Percentiles rank a stretch among this genome's conserved stretches.
Conservation (phyloP, 495 filamentous ascomycete genomes). For the Aspergillus hancockii region DNA sequence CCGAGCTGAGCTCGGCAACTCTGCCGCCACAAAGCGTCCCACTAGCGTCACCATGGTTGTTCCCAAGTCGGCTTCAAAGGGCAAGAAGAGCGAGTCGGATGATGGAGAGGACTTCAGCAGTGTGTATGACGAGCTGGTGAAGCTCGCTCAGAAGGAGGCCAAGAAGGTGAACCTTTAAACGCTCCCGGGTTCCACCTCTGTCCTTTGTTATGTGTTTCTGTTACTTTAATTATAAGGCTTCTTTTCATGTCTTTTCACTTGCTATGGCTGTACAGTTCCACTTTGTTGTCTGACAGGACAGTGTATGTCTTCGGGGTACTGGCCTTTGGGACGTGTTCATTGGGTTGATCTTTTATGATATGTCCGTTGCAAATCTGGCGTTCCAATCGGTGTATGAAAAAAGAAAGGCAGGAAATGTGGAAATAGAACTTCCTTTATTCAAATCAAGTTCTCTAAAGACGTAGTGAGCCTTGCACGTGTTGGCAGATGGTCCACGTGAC, state of each 20-base stretch:
- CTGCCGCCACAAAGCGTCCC: constrained; percentile 88
- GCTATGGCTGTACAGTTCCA: constrained; percentile 48
- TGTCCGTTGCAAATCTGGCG: constrained; percentile 48
- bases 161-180: constrained; percentile 48
- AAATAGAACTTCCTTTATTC: constrained; percentile 22
- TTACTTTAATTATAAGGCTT: constrained; percentile 30
- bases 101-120: constrained; percentile 69
- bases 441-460: constrained; percentile 5
- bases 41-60: constrained; percentile 90
- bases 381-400: constrained; percentile 49
- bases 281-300: constrained; percentile 43
- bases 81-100: constrained; percentile 52
- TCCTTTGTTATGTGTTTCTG: constrained; percentile 23
- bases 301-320: constrained; percentile 47
- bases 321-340: constrained; percentile 40
- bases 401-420: constrained; percentile 43
- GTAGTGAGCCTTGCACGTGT: background rate
- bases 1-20: constrained; percentile 86
- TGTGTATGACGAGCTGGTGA: constrained; percentile 69
- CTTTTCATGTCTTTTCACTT: constrained; percentile 35
- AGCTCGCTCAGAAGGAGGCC: constrained; percentile 71
- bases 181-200: constrained; percentile 15
- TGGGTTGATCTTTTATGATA: constrained; percentile 39
- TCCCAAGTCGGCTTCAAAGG: constrained; percentile 54
- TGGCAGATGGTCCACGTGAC: background rate